Conservation (phyloP, 2,329 filamentous ascomycete species). For the Ophiostoma tasmaniense region DNA sequence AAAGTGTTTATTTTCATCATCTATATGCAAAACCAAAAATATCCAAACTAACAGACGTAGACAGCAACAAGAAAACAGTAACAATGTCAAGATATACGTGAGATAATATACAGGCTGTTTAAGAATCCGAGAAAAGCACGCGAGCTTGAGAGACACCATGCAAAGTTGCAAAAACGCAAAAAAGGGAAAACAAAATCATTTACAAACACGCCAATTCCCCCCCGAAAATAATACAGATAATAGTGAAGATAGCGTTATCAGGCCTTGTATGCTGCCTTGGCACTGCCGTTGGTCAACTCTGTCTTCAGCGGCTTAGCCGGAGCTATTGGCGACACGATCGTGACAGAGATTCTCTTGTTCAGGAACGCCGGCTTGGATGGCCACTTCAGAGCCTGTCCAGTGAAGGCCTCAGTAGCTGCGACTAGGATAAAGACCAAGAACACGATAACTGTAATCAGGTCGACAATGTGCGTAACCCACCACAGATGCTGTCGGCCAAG, state of each 20-base stretch:
- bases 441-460: constrained; percentile 40
- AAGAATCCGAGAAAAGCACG: not conserved
- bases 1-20: not conserved
- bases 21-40: not conserved
- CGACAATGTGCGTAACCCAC: constrained; percentile 80
- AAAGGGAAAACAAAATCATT: not conserved
- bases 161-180: not conserved
- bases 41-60: not conserved
- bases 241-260: not conserved
- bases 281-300: not conserved
- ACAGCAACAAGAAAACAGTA: not conserved
- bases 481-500: constrained; percentile 84
- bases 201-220: not conserved
- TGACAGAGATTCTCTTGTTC: not conserved
- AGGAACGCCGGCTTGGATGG: not conserved
- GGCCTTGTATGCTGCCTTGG: not conserved
- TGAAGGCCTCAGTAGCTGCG: constrained; percentile 22
- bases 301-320: not conserved
- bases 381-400: not conserved
- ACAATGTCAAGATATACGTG: not conserved
- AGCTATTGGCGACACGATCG: not conserved
- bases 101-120: not conserved
- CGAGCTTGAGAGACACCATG: not conserved
- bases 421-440: constrained; percentile 21
- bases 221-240: not conserved